Percentiles rank a stretch among this genome's conserved stretches.
Conservation (phyloP, 345 rosid genomes). For the Arabidopsis suecica region DNA sequence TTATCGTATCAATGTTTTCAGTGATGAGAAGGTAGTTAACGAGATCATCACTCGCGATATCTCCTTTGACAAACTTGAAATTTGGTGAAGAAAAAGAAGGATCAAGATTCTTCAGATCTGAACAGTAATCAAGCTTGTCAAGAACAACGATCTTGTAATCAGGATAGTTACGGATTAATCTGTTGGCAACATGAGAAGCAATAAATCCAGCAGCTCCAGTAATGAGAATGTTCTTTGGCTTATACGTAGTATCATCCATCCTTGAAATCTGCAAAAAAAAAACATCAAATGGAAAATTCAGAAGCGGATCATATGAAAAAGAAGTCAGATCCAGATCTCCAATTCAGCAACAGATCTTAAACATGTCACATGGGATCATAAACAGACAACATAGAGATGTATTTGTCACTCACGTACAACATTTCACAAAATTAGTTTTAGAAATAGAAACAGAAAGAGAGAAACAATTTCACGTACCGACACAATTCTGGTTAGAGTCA, state of each 20-base stretch:
- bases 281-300: conserved; percentile 5
- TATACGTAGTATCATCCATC: conserved; percentile 47
- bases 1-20: conserved; percentile 63
- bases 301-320: conserved; percentile 24
- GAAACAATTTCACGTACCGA: conserved; percentile 46
- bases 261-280: conserved; percentile 30
- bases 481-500: conserved; percentile 25
- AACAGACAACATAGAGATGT: not conserved
- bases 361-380: conserved; percentile 24
- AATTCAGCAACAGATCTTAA: conserved; percentile 30
- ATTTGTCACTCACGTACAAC: conserved; percentile 10
- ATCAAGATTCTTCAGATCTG: conserved; percentile 58
- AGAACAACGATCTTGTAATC: conserved; percentile 63
- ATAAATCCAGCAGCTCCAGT: conserved; percentile 78
- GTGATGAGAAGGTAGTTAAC: conserved; percentile 58
- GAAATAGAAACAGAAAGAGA: not conserved
- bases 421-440: conserved; percentile 21
- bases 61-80: conserved; percentile 66
- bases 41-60: conserved; percentile 64
- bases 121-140: conserved; percentile 74
- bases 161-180: conserved; percentile 56
- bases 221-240: conserved; percentile 63
- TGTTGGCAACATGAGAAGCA: conserved; percentile 61
- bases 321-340: conserved; percentile 44
- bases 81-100: conserved; percentile 55